phyloP scores from a whole-genome alignment of 345 rosid species.

The Lepidium africanum region DNA sequence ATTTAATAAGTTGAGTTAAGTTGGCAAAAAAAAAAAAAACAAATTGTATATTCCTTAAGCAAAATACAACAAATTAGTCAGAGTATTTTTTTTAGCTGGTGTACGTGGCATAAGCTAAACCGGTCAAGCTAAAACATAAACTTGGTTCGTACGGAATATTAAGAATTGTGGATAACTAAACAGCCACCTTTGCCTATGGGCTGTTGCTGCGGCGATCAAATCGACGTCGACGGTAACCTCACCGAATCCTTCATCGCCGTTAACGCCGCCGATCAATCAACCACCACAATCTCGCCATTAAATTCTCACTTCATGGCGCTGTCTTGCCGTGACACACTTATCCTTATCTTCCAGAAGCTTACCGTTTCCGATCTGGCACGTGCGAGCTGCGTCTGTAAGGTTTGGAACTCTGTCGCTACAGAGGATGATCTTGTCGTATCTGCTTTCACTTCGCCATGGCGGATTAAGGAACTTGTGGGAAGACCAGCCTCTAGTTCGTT shows the following conservation, averaged over 20 bases:
- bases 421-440: slow-evolving; percentile 39
- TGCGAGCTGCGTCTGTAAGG: slow-evolving; percentile 70
- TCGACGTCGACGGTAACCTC: slow-evolving; percentile 27
- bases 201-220: slow-evolving; percentile 44
- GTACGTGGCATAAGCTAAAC: not conserved
- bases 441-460: slow-evolving; percentile 64
- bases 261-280: not conserved
- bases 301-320: slow-evolving; percentile 53
- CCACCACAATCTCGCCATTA: slow-evolving; percentile 40
- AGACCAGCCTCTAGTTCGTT: slow-evolving; percentile 44
- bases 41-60: too few relatives aligned
- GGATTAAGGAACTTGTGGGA: slow-evolving; percentile 54
- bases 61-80: too few relatives aligned
- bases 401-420: slow-evolving; percentile 53
- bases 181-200: slow-evolving; percentile 31
- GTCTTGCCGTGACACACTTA: slow-evolving; percentile 52
- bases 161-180: not conserved
- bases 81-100: too few relatives aligned
- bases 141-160: not conserved
- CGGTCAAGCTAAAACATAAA: not conserved
- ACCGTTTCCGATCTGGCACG: slow-evolving; percentile 59
- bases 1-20: too few relatives aligned
- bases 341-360: slow-evolving; percentile 53
- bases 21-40: too few relatives aligned
- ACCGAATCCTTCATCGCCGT: not conserved